phyloP scores from a whole-genome alignment of 306 rosid genomes.

The Psophocarpus tetragonolobus region DNA sequence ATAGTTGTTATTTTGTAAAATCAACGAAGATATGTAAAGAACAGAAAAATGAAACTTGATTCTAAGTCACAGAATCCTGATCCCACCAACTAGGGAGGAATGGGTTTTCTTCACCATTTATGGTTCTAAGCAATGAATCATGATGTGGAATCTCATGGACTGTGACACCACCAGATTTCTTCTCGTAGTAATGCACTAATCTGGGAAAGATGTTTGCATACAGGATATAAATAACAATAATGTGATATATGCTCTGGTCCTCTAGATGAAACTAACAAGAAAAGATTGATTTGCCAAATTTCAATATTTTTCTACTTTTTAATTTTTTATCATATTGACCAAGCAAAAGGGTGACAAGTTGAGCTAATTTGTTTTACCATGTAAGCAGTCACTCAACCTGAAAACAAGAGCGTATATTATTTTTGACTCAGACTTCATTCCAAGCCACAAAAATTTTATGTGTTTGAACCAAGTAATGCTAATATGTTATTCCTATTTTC shows the following conservation, averaged over 20 bases:
- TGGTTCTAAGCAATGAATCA: not conserved
- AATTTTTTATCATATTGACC: not conserved
- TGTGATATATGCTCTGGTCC: not conserved
- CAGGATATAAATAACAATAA: not conserved
- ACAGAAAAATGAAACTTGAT: not conserved
- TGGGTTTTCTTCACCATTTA: not conserved
- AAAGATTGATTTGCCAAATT: slow-evolving; percentile 16
- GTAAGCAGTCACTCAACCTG: not conserved
- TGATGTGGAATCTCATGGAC: not conserved
- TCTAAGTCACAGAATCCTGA: not conserved
- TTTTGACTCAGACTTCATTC: not conserved
- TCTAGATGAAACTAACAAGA: not conserved
- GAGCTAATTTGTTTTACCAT: not conserved
- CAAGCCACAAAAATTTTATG: not conserved
- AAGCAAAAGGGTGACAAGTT: not conserved
- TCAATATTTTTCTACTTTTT: not conserved
- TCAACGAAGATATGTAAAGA: not conserved
- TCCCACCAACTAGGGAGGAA: not conserved
- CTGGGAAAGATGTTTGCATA: not conserved
- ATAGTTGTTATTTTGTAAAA: not conserved
- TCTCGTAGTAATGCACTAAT: not conserved
- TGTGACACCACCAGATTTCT: not conserved
- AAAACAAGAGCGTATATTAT: not conserved
- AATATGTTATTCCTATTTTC: not conserved
- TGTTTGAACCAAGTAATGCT: slow-evolving; percentile 3